These are phyloP conservation scores for Friedmanniomyces simplex DNA, from an alignment of 495 filamentous ascomycete genomes.

Conservation along the genomic window DNA sequence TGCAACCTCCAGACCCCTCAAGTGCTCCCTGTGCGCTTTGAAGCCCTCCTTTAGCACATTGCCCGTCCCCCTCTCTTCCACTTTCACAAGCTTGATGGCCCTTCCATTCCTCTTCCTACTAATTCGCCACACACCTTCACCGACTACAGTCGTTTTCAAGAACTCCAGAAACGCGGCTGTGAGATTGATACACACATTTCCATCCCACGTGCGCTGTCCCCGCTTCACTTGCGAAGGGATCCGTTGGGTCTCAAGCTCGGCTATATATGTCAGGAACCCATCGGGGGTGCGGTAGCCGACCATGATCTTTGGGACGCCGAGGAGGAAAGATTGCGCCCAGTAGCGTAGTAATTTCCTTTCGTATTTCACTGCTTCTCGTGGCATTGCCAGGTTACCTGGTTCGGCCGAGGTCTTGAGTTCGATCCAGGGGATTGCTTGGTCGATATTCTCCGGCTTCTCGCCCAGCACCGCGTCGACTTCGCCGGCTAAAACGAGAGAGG, in stretches of 20 bases:
- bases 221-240: slow-evolving; percentile 63
- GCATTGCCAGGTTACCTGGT: slow-evolving; percentile 35
- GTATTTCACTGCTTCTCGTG: slow-evolving; percentile 57
- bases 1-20: slow-evolving; percentile 3
- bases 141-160: slow-evolving; percentile 30
- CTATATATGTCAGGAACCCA: slow-evolving; percentile 58
- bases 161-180: slow-evolving; percentile 56
- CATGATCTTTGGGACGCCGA: slow-evolving; percentile 84
- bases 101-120: slow-evolving; percentile 44
- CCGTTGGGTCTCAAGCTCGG: slow-evolving; percentile 65
- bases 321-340: slow-evolving; percentile 92
- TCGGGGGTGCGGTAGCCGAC: slow-evolving; percentile 72
- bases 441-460: slow-evolving; percentile 53
- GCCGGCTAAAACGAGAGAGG: slow-evolving; percentile 68
- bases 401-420: slow-evolving; percentile 87
- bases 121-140: slow-evolving; percentile 76
- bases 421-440: slow-evolving; percentile 73
- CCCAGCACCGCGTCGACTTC: slow-evolving; percentile 96
- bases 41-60: slow-evolving; percentile 69
- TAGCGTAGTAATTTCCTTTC: slow-evolving; percentile 87
- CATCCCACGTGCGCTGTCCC: slow-evolving; percentile 67
- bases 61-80: slow-evolving; percentile 64
- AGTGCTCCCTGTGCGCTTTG: slow-evolving; percentile 54
- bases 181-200: slow-evolving; percentile 85
- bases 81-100: slow-evolving; percentile 58